phyloP scores from a whole-genome alignment of 495 filamentous ascomycete genomes.

The Penicillium arizonense region DNA sequence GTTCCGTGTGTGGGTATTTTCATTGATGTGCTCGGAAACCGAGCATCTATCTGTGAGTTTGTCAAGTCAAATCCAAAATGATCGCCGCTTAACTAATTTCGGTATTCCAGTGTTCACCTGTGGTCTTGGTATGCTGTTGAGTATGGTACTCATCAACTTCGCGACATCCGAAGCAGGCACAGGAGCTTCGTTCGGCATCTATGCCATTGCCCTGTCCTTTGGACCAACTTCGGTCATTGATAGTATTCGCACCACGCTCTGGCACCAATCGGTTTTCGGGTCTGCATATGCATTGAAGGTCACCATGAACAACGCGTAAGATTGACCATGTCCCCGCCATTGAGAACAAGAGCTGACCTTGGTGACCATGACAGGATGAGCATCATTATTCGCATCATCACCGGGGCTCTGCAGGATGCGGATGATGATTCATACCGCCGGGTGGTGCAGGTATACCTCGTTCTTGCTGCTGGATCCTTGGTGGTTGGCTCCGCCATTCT shows the following conservation, averaged over 20 bases:
- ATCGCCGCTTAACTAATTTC: neutral
- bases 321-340: neutral
- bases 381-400: conserved; percentile 44
- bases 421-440: conserved; percentile 39
- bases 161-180: conserved; percentile 33
- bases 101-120: conserved; percentile 28
- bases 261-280: conserved; percentile 45
- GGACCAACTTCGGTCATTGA: conserved; percentile 45
- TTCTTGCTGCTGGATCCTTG: conserved; percentile 29
- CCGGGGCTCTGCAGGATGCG: conserved; percentile 42
- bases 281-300: conserved; percentile 44
- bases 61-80: neutral
- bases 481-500: conserved; percentile 31
- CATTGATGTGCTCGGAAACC: conserved; percentile 43
- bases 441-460: conserved; percentile 41
- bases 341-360: neutral
- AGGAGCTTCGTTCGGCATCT: conserved; percentile 43
- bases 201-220: conserved; percentile 37
- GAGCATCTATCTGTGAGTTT: conserved; percentile 39
- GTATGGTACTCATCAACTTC: conserved; percentile 42
- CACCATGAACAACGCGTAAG: conserved; percentile 46
- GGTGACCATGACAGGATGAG: conserved; percentile 30
- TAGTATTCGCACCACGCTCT: conserved; percentile 42
- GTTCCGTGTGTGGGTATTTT: conserved; percentile 43
- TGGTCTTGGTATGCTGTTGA: conserved; percentile 37